These are phyloP conservation scores for Secale cereale DNA, from an alignment of 176 grass and related monocot genomes.

Conservation along the genomic window DNA sequence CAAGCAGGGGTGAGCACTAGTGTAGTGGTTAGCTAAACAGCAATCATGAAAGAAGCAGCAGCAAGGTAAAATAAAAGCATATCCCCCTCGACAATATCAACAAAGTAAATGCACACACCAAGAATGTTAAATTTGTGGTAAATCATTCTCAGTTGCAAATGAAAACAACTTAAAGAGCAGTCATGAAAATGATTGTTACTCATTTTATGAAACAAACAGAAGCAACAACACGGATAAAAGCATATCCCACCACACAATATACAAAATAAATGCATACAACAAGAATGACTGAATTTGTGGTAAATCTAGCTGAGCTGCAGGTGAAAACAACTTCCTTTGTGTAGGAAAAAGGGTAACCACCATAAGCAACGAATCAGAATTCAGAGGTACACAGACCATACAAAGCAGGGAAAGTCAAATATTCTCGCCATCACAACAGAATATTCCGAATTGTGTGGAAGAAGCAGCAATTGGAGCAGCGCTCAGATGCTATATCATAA, in stretches of 20 bases:
- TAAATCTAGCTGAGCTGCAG: not conserved
- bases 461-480: not conserved
- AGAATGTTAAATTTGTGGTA: not conserved
- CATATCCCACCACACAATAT: too few relatives aligned
- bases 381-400: conserved; percentile 8
- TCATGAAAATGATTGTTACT: not conserved
- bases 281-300: not conserved
- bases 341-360: not conserved
- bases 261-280: too few relatives aligned
- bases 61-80: not conserved
- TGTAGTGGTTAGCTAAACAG: not conserved
- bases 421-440: conserved; percentile 10
- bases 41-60: not conserved
- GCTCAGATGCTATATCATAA: not conserved
- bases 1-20: not conserved
- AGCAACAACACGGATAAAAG: too few relatives aligned
- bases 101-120: not conserved
- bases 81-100: not conserved
- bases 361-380: not conserved
- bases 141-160: not conserved
- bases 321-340: not conserved
- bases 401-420: conserved; percentile 8
- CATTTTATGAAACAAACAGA: not conserved
- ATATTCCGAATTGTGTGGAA: conserved; percentile 29
- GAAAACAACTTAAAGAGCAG: not conserved